Evolutionary conservation across 768 basidiomycete genomes (phyloP).

Genomic region (Leucosporidium creatinivorum): DNA sequence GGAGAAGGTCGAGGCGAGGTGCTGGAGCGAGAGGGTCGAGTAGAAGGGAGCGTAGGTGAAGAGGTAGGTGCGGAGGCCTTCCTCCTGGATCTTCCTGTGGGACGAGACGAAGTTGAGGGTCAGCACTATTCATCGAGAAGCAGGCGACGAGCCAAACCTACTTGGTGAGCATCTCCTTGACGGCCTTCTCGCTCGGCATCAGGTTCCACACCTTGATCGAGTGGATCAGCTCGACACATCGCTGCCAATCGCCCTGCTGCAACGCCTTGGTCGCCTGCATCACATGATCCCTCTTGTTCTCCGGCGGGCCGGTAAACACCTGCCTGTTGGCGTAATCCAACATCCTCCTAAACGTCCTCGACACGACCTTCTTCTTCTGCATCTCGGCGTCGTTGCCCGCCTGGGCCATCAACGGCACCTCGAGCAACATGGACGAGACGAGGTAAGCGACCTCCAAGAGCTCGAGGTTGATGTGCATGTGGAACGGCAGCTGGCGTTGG

Average conservation of each 20-base stretch:
- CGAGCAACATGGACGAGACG: constrained; percentile 96
- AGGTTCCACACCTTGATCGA: constrained; percentile 97
- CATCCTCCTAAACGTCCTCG: constrained; percentile 91
- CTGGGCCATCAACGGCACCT: constrained; percentile 80
- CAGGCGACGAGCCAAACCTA: constrained; percentile 44
- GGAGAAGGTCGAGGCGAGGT: constrained; percentile 81
- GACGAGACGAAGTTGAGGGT: constrained; percentile 2
- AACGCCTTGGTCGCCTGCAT: constrained; percentile 98
- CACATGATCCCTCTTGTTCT: constrained; percentile 96
- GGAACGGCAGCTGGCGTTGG: constrained; percentile 92
- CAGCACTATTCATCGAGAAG: neutral
- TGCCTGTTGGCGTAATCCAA: constrained; percentile 96
- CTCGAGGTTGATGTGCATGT: constrained; percentile 99
- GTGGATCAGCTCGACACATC: constrained; percentile 83
- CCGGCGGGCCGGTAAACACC: constrained; percentile 72
- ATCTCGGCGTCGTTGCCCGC: constrained; percentile 84
- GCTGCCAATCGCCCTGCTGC: constrained; percentile 95
- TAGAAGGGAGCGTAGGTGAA: constrained; percentile 97
- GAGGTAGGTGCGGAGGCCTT: constrained; percentile 90
- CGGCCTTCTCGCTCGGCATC: constrained; percentile 76
- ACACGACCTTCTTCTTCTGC: constrained; percentile 81
- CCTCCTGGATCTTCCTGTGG: constrained; percentile 91
- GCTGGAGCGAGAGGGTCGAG: constrained; percentile 75
- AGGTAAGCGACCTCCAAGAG: constrained; percentile 94
- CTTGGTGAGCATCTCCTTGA: constrained; percentile 94